Evolutionary conservation across 1,139 yeast species (phyloP).

Genomic region (Diutina catenulata): DNA sequence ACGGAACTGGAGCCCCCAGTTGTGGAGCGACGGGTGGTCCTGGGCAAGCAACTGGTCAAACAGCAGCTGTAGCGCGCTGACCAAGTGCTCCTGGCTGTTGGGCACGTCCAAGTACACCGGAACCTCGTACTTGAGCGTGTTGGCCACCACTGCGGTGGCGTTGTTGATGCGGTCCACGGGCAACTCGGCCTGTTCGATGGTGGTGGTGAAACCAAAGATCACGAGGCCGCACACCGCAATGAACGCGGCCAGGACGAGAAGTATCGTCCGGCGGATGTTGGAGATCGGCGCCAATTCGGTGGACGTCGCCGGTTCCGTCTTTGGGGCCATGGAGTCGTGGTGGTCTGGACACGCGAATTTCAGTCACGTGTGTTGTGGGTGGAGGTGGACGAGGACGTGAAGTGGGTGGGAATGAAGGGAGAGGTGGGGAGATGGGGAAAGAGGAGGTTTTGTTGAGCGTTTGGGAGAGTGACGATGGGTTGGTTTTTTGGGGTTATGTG

Average conservation of each 20-base stretch:
- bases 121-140: background rate
- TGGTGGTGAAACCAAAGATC: background rate
- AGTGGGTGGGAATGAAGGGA: no score
- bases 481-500: no score
- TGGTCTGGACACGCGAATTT: no score
- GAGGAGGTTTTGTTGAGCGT: no score
- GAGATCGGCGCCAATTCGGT: background rate
- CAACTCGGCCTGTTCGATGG: background rate
- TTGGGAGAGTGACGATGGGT: no score
- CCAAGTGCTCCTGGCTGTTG: conserved; percentile 1
- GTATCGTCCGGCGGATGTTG: background rate
- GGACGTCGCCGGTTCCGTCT: no score
- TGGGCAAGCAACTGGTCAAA: background rate
- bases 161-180: background rate
- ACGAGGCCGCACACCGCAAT: background rate
- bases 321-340: no score
- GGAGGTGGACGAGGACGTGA: no score
- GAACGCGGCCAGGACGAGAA: conserved; percentile 1
- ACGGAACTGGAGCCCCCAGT: background rate
- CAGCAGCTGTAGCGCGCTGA: background rate
- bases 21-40: background rate
- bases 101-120: conserved; percentile 1
- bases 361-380: no score
- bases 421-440: no score
- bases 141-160: background rate